phyloP scores from a whole-genome alignment of 768 basidiomycete genomes.

The Tremella yokohamensis region DNA sequence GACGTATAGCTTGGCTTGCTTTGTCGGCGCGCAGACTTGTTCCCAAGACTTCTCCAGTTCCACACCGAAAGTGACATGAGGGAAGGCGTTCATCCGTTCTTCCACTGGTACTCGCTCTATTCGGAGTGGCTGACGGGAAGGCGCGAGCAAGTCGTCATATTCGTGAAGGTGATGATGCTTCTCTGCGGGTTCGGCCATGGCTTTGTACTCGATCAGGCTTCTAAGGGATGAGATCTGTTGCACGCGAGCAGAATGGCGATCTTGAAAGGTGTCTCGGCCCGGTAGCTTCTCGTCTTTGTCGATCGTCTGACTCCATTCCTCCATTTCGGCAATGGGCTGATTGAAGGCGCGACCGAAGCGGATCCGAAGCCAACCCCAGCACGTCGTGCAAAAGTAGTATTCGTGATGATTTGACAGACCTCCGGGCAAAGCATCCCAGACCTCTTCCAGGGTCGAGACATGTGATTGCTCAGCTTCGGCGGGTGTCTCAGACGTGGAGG shows the following conservation, averaged over 20 bases:
- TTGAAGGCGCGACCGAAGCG: slow-evolving; percentile 9
- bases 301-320: slow-evolving; percentile 16
- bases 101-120: slow-evolving; percentile 24
- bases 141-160: slow-evolving; percentile 13
- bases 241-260: slow-evolving; percentile 9
- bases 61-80: slow-evolving; percentile 29
- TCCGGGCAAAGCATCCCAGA: slow-evolving; percentile 38
- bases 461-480: background rate
- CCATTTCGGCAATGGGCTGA: slow-evolving; percentile 15
- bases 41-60: slow-evolving; percentile 11
- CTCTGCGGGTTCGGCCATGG: slow-evolving; percentile 9
- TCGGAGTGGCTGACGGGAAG: slow-evolving; percentile 5
- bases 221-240: slow-evolving; percentile 15
- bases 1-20: slow-evolving; percentile 22
- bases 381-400: slow-evolving; percentile 41
- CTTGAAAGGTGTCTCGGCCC: background rate
- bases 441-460: slow-evolving; percentile 25
- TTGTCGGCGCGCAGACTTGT: slow-evolving; percentile 7
- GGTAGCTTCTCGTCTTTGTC: background rate
- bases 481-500: background rate
- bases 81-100: slow-evolving; percentile 27
- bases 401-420: slow-evolving; percentile 16
- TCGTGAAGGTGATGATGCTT: slow-evolving; percentile 29
- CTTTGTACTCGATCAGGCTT: slow-evolving; percentile 16
- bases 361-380: slow-evolving; percentile 41